Evolutionary conservation across 2,329 filamentous ascomycete species (phyloP), one percentile per base, ranked within the genome.

Genomic region (Iodosphaeria phyllophila): DNA sequence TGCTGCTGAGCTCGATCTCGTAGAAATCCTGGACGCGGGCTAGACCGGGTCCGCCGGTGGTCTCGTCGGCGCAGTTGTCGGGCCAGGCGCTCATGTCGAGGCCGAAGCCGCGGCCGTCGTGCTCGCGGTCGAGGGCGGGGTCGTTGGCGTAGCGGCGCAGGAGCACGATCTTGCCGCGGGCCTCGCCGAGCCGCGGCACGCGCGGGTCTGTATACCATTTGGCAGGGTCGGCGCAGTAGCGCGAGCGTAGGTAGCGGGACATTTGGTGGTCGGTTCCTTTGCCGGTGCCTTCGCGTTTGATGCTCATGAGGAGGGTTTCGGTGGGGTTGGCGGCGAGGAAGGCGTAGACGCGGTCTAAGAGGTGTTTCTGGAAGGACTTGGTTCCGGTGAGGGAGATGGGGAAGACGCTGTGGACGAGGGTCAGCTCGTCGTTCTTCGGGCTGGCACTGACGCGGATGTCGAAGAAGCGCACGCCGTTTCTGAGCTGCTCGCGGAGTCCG

Each of bases 1-100:
- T 75, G 30, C 67, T 56, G 13, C 65, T 70, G 47, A 82, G 69
- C 22, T 74, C 54, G 17, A 98, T 71, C 42, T 91, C 82, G 58
- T 91, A 95, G 50, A 86, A 93, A 54, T 95, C 89, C 53, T 95
- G 89, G 20, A 95, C 73, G 35, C 78, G 73, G 30, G 93, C 69
- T 33, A 72, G 58, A 4, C 79, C 82, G 38, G 71, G 72, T 6
- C 66, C 65, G 24, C 68, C 17, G 58, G 58, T 28, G 77, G 23
- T 12, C 14, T 16, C 74, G 41, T 91, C 71, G 16, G 75, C 70
- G 32, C 78, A 80, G 51, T 95, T 95, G 51, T 93, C 77, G 0
- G 78, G 80, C 86, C 86, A 95, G 24, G 46, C 46, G 32, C 64
- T 59, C 13, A 60, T 68, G 42, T 75, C 67, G 23, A 75, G 60